Evolutionary conservation across 306 rosid genomes (phyloP).

Genomic region (Dalbergia cultrata): DNA sequence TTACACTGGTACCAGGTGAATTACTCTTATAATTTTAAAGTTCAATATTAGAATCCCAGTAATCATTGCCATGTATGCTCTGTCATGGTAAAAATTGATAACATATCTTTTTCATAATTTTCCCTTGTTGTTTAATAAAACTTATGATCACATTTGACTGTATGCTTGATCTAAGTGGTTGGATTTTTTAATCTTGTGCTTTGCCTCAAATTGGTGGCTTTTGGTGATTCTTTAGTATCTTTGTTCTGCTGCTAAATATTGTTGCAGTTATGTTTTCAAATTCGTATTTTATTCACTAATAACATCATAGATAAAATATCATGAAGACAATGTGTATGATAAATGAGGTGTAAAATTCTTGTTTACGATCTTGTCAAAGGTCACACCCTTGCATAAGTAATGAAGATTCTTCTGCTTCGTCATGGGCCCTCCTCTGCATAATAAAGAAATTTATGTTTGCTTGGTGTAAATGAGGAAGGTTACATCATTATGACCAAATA

Average conservation of each 20-base stretch:
- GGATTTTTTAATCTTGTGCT: conserved; percentile 2
- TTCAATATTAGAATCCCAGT: no score
- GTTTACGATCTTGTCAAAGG: conserved; percentile 8
- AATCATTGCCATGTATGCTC: no score
- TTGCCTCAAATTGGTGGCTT: conserved; percentile 30
- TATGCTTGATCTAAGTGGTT: conserved; percentile 1
- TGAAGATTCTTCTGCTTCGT: conserved; percentile 19
- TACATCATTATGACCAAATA: conserved; percentile 19
- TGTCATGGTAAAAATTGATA: no score
- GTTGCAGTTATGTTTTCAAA: conserved; percentile 1
- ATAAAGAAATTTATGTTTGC: conserved; percentile 14
- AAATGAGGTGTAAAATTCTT: conserved; percentile 16
- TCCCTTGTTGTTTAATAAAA: no score
- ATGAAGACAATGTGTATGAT: conserved; percentile 15
- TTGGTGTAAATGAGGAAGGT: conserved; percentile 23
- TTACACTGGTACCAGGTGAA: no score
- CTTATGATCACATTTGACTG: not conserved
- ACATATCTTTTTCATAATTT: no score
- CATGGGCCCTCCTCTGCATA: conserved; percentile 24
- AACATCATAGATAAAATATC: not conserved
- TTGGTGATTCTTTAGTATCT: conserved; percentile 27
- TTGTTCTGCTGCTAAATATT: conserved; percentile 8
- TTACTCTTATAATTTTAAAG: no score
- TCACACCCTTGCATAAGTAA: conserved; percentile 6
- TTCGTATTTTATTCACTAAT: conserved; percentile 11